Base-by-base conservation (phyloP, 2,329 filamentous ascomycete species). In the Gnomoniopsis smithogilvyi region DNA sequence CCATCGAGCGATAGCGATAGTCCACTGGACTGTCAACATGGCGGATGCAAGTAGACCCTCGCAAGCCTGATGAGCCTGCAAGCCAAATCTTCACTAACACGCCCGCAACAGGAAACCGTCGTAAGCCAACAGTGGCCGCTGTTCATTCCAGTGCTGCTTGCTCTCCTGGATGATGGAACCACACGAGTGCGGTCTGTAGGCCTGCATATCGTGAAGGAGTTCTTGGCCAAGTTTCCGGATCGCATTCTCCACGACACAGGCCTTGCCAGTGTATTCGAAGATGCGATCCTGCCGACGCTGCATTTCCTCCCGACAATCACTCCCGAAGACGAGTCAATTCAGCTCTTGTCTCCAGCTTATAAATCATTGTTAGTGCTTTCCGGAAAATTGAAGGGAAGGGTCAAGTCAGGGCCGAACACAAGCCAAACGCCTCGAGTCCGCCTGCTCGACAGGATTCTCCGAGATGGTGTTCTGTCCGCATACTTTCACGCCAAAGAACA, bases 241-340 rank as follows among this genome's bases (percentile, higher is more conserved):
- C 68, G 72, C 4, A 76, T 88, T 2, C 78, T 93, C 48, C 71
- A 71, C 14, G 78, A 78, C 49, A 90, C 86, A 0, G 89, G 90
- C 1, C 82, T 94, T 8, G 82, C 80, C 22, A 74, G 80, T 15
- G 81, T 94, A 26, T 88, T 94, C 62, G 82, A 88, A 66, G 83
- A 91, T 21, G 83, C 87, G 3, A 73, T 91, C 2, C 81, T 87
- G 64, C 90, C 91, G 0, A 85, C 87, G 38, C 80, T 96, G n/a
- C 80, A 88, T 8, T 90, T 86, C 66, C 79, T 96, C 6, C 93
- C 94, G 0, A 85, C 81, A 14, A 76, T 96, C 46, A 96, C 91
- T 0, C 86, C 90, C 0, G 88, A 91, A 67, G 69, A 79, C 0
- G 89, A 95, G 58, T 90, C 90, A 3, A 68, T 89, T 2, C 67